phyloP scores from a whole-genome alignment of 495 filamentous ascomycete species.

The Glutinoglossum americanum region DNA sequence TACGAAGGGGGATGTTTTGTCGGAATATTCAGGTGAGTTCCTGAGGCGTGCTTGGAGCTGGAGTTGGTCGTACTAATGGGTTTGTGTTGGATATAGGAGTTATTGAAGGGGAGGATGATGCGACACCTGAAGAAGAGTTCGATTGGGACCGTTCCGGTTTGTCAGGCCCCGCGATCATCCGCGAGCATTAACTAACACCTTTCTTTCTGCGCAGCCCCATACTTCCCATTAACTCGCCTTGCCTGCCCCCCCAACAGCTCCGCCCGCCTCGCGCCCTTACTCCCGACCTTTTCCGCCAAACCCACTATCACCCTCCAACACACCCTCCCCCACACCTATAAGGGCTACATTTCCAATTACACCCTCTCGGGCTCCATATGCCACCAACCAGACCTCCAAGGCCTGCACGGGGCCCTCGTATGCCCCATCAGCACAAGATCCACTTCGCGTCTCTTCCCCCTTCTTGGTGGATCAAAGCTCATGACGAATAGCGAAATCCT shows the following conservation, averaged over 20 bases:
- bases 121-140: constrained; percentile 9
- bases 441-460: constrained; percentile 36
- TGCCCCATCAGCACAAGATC: constrained; percentile 36
- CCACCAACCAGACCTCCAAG: constrained; percentile 14
- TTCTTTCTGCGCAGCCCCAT: background rate
- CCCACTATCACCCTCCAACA: constrained; percentile 7
- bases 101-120: background rate
- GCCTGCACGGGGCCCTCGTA: constrained; percentile 50
- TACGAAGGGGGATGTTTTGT: constrained; percentile 3
- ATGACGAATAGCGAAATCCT: constrained; percentile 64
- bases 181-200: background rate
- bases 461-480: constrained; percentile 61
- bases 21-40: constrained; percentile 4
- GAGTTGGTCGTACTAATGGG: background rate
- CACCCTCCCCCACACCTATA: constrained; percentile 8
- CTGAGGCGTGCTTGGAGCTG: background rate
- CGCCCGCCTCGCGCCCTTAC: too few species aligned
- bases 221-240: background rate
- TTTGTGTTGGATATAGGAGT: background rate
- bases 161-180: background rate
- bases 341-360: constrained; percentile 20
- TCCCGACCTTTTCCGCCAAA: constrained; percentile 11
- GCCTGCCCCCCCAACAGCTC: too few species aligned
- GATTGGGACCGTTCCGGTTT: background rate
- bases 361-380: constrained; percentile 14